Base-by-base conservation (phyloP, 257 asterid genomes). In the Cynanchum wilfordii region DNA sequence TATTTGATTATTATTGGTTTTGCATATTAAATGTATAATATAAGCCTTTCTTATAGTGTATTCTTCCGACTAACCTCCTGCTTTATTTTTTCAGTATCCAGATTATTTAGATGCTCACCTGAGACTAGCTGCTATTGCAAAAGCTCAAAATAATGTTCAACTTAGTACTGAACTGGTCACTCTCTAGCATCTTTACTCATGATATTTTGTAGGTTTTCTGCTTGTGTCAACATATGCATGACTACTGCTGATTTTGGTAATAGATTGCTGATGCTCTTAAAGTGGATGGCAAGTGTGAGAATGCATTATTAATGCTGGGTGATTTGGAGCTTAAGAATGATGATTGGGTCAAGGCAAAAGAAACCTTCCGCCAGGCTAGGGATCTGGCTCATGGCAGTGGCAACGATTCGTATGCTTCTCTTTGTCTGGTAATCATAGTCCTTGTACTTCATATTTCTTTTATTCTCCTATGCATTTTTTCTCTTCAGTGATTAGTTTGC, bases 291-390 rank as follows among this genome's bases (percentile, higher is more conserved):
- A 95, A 92, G 87, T 89, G 91, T 81, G 85, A 83, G 56, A 92
- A 95, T 90, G 99, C 96, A 72, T 84, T 95, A 76, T 76, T 95
- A 71, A 95, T 95, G 97, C 97, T 89, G 78, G 99, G 99, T 64
- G 98, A 95, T 76, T 82, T 95, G 86, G 99, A 95, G 86, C 98
- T 95, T 74, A 95, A 95, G 87, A 95, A 95, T 83, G 98, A 95
- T 74, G 99, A 95, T 83, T 95, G 99, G 99, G 98, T 95, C 79
- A 95, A 91, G 86, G 99, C 98, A 36, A 95, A 95, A 83, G 98
- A 92, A 84, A 95, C 99, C 67, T 90, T 95, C 79, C 89, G 97
- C 55, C 75, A 78, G 24, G 97, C 98, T 13, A 92, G 90, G 82
- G 97, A 95, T 67, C 87, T 84, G 64, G 81, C 88, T 63, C 87